Evolutionary conservation across 345 rosid genomes (phyloP).

Genomic region (Garcia nutans): DNA sequence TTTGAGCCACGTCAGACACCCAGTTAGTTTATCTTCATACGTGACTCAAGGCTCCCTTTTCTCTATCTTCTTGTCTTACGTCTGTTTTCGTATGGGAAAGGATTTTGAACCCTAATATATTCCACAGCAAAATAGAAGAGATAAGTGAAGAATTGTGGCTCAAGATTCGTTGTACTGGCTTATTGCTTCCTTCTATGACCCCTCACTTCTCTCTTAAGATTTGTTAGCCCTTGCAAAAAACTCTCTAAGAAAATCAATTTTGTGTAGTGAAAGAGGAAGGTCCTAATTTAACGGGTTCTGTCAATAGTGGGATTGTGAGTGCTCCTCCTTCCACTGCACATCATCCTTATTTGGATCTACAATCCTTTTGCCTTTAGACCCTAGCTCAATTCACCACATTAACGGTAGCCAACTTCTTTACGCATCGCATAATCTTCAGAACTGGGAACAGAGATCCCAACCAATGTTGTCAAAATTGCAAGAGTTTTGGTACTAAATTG

Average conservation of each 20-base stretch:
- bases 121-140: conserved; percentile 87
- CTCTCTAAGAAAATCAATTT: conserved; percentile 16
- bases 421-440: conserved; percentile 45
- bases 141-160: conserved; percentile 65
- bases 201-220: conserved; percentile 54
- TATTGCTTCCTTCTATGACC: conserved; percentile 42
- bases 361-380: conserved; percentile 45
- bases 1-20: too few relatives aligned
- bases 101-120: conserved; percentile 81
- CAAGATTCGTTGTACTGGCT: conserved; percentile 30
- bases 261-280: conserved; percentile 46
- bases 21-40: too few relatives aligned
- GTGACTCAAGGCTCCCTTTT: not conserved
- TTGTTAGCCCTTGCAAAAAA: conserved; percentile 30
- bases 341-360: conserved; percentile 48
- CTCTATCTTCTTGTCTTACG: conserved; percentile 3
- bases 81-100: conserved; percentile 55
- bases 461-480: too few relatives aligned
- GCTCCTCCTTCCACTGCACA: conserved; percentile 31
- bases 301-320: conserved; percentile 31
- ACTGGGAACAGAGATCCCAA: not conserved
- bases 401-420: conserved; percentile 46
- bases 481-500: too few relatives aligned
- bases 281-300: conserved; percentile 42
- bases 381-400: conserved; percentile 43